Evolutionary conservation across 805 yeast genomes (phyloP), one percentile per base, ranked within the genome.

Genomic region (Tanozyma kutaoensis): DNA sequence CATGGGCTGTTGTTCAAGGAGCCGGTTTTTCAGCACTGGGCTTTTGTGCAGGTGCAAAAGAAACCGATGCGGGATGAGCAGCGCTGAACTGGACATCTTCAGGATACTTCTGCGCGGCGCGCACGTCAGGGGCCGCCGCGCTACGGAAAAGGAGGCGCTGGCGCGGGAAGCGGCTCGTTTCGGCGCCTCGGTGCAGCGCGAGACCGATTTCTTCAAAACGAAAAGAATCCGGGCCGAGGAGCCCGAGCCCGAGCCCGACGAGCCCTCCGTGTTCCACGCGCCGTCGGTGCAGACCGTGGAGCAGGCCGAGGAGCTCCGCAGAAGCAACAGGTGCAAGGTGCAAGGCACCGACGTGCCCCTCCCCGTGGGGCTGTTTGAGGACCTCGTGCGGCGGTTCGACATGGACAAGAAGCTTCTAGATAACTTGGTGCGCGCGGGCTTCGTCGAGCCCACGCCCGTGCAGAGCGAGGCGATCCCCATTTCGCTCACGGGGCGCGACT

Each of bases 71-170:
- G n/a, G n/a, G n/a, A n/a, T n/a, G n/a, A n/a, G n/a, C n/a, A n/a
- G n/a, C n/a, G n/a, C n/a, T n/a, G n/a, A n/a, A n/a, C 85, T 85
- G 95, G 98, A 88, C 57, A 77, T 88, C 33, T 91, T 88, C 50
- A 64, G 81, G 42, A 74, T 91, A 3, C 64, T 88, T 20, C 62
- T 85, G 0, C n/a, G n/a, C n/a, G n/a, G n/a, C n/a, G n/a, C n/a
- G n/a, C 72, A 73, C 47, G 55, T 67, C 14, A 71, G 66, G 33
- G 54, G 50, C 17, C 57, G 50, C 2, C 40, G 59, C 8, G 46
- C 65, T 0, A 72, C 65, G 36, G 64, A 52, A 31, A 39, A 66
- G 7, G 39, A 49, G 21, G 56, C 52, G 2, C 5, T n/a, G 12
- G 21, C n/a, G 5, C 5, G 12, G 5, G 12, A 20, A 8, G 12